Conservation (phyloP, 1,139 yeast species). For the Keqinozyma sinolaborantium region DNA sequence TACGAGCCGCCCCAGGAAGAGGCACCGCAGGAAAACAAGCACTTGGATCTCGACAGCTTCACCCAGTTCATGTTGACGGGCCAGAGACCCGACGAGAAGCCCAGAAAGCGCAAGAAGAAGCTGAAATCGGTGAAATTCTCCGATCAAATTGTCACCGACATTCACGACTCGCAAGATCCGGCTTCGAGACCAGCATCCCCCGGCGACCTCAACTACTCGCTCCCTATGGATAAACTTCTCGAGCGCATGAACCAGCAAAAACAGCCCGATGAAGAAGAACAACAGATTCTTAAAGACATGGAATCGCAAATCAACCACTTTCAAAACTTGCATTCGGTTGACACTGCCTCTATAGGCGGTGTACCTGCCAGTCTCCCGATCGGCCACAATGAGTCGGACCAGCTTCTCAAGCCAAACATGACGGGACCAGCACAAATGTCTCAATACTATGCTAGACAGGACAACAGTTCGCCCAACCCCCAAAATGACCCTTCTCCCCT, state of each 20-base stretch:
- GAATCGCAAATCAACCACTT: slow-evolving; percentile 65
- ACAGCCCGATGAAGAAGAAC: slow-evolving; percentile 48
- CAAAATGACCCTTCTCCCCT: slow-evolving; percentile 12
- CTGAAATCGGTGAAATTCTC: slow-evolving; percentile 67
- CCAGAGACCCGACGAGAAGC: slow-evolving; percentile 49
- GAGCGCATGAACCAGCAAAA: slow-evolving; percentile 33
- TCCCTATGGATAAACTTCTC: slow-evolving; percentile 73
- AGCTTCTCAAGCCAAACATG: slow-evolving; percentile 45
- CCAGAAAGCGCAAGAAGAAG: slow-evolving; percentile 30
- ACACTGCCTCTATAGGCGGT: slow-evolving; percentile 60
- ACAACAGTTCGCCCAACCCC: slow-evolving; percentile 1
- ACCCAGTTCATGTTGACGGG: slow-evolving; percentile 76
- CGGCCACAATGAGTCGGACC: slow-evolving; percentile 52
- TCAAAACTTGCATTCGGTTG: slow-evolving; percentile 58
- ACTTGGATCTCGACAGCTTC: slow-evolving; percentile 65
- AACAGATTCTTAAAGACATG: slow-evolving; percentile 63
- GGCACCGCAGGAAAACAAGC: slow-evolving; percentile 13
- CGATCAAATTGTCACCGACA: slow-evolving; percentile 53
- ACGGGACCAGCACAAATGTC: slow-evolving; percentile 56
- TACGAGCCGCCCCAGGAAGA: slow-evolving; percentile 1
- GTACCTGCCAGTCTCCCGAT: slow-evolving; percentile 49
- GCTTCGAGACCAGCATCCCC: slow-evolving; percentile 26
- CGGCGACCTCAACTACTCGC: slow-evolving; percentile 46
- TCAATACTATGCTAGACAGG: slow-evolving; percentile 10
- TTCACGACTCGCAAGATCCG: slow-evolving; percentile 27